Evolutionary conservation across 306 rosid genomes (phyloP).

Genomic region (Glycyrrhiza uralensis): DNA sequence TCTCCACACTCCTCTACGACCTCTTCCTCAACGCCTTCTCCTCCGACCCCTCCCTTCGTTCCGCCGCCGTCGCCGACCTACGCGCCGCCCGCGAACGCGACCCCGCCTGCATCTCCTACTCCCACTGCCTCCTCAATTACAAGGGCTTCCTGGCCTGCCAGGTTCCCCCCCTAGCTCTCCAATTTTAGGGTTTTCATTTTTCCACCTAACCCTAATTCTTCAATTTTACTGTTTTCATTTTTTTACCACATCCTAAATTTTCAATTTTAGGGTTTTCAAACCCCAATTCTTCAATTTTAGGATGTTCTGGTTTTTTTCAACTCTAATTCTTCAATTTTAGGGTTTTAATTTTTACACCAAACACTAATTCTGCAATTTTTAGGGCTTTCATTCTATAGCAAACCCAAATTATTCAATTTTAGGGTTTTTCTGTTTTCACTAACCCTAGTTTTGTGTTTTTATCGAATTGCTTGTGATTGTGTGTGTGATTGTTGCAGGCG

Average conservation of each 20-base stretch:
- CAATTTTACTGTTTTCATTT: not conserved
- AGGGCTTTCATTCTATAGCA: not conserved
- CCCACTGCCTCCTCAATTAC: conserved; percentile 93
- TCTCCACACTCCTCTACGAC: conserved; percentile 87
- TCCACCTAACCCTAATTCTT: not conserved
- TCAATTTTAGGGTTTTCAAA: not conserved
- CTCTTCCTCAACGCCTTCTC: conserved; percentile 78
- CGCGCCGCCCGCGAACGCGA: conserved; percentile 75
- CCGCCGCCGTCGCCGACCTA: conserved; percentile 81
- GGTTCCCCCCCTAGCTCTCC: conserved; percentile 28
- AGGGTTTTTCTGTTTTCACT: no score
- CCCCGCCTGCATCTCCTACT: conserved; percentile 82
- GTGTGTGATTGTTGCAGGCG: conserved; percentile 47
- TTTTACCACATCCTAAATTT: not conserved
- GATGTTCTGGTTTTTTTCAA: not conserved
- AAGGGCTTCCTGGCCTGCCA: conserved; percentile 92
- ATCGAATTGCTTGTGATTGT: not conserved
- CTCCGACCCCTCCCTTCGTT: conserved; percentile 50
- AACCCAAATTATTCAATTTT: not conserved
- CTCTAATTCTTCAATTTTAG: not conserved
- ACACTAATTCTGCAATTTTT: no score
- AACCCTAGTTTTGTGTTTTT: no score
- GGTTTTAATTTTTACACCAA: not conserved
- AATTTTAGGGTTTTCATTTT: not conserved
- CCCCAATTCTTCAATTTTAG: not conserved